These are phyloP conservation scores for Coprinopsis marcescibilis DNA, from an alignment of 768 basidiomycete species.

Conservation along the genomic window DNA sequence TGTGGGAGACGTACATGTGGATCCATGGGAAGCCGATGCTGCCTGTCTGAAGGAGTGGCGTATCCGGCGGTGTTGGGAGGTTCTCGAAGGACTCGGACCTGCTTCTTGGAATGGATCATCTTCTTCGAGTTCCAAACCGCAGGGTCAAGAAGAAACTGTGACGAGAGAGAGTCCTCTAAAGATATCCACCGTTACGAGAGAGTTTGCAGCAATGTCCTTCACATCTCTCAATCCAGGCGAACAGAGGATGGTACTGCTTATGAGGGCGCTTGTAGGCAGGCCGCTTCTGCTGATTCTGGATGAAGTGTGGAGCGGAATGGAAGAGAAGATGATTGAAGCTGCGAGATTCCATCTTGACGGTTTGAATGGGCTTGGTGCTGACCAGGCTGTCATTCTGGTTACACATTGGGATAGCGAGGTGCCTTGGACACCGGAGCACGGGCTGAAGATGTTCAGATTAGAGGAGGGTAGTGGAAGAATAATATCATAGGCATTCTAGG, in stretches of 20 bases:
- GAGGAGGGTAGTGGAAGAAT: constrained; percentile 27
- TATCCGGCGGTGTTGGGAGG: constrained; percentile 36
- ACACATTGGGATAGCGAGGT: constrained; percentile 92
- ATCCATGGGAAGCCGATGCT: constrained; percentile 14
- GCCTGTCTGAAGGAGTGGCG: constrained; percentile 31
- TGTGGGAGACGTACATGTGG: constrained; percentile 38
- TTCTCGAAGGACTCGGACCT: constrained; percentile 65
- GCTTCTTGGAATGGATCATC: constrained; percentile 33
- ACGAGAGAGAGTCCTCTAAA: no score
- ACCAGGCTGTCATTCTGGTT: constrained; percentile 80
- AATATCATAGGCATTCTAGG: constrained; percentile 12
- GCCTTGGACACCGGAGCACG: constrained; percentile 65
- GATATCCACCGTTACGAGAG: background rate
- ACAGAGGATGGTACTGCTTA: constrained; percentile 76
- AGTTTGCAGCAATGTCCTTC: constrained; percentile 51
- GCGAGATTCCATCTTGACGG: constrained; percentile 51
- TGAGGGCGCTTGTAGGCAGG: constrained; percentile 76
- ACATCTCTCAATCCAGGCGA: constrained; percentile 62
- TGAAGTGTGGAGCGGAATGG: constrained; percentile 94
- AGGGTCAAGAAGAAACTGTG: no score
- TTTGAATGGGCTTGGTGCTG: constrained; percentile 37
- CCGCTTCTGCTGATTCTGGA: constrained; percentile 80
- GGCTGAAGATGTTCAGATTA: constrained; percentile 34
- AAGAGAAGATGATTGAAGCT: constrained; percentile 63
- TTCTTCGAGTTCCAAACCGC: no score